phyloP scores from a whole-genome alignment of 805 yeast species.

The Kodamaea lidongshanica region DNA sequence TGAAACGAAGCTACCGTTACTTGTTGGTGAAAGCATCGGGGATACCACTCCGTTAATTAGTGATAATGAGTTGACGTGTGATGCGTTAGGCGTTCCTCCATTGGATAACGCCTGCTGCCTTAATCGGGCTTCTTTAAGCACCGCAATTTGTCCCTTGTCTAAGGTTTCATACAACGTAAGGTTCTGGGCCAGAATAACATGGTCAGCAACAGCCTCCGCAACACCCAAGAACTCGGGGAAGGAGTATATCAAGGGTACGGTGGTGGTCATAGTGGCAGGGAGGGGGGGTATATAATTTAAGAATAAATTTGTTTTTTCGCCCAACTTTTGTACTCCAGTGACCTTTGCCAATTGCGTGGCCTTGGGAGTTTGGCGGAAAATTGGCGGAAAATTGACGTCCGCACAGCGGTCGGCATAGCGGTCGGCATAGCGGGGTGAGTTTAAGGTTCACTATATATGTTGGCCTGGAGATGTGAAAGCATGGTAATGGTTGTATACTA shows the following conservation, averaged over 20 bases:
- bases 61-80: conserved; percentile 16
- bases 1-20: conserved; percentile 1
- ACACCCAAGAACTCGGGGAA: conserved; percentile 86
- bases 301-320: no score
- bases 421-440: no score
- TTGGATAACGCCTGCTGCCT: conserved; percentile 7
- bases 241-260: conserved; percentile 89
- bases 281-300: neutral
- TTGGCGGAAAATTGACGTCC: no score
- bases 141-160: conserved; percentile 28
- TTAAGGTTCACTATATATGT: no score
- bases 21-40: conserved; percentile 3
- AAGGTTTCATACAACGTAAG: conserved; percentile 47
- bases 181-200: conserved; percentile 84
- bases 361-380: conserved; percentile 1
- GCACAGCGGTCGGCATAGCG: no score
- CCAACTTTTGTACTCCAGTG: neutral
- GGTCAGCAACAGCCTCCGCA: conserved; percentile 96
- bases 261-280: conserved; percentile 79
- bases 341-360: neutral
- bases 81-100: conserved; percentile 9
- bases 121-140: conserved; percentile 23
- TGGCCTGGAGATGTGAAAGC: no score
- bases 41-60: conserved; percentile 12
- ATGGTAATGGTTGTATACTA: no score